These are phyloP conservation scores for Saccharomycopsis phalli DNA, from an alignment of 1,139 yeast genomes.

Conservation along the genomic window DNA sequence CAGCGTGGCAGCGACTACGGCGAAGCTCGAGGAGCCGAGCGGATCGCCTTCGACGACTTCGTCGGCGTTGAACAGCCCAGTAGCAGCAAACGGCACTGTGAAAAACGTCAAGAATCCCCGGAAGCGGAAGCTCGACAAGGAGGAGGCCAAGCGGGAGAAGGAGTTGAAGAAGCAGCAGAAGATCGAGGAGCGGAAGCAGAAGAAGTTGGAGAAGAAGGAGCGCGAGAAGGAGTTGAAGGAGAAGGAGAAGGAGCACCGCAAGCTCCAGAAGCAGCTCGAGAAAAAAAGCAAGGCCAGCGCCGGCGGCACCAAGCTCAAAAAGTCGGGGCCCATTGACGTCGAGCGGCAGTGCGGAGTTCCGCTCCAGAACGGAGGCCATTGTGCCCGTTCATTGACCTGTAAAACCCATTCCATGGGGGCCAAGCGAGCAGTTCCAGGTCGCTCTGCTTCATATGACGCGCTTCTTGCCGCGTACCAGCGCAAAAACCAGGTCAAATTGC, in stretches of 20 bases:
- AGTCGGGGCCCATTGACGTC: constrained; percentile 82
- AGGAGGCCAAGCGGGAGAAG: constrained; percentile 19
- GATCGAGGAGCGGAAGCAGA: constrained; percentile 21
- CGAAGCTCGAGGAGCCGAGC: constrained; percentile 1
- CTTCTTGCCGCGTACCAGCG: constrained; percentile 84
- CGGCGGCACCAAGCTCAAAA: constrained; percentile 29
- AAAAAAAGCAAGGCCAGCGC: constrained; percentile 43
- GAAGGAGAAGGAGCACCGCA: constrained; percentile 24
- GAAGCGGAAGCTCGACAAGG: constrained; percentile 21
- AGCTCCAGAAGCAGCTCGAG: constrained; percentile 25
- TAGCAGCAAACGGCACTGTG: constrained; percentile 24
- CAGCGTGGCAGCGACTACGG: neutral
- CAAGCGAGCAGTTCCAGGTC: constrained; percentile 86
- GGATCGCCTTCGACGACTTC: constrained; percentile 3
- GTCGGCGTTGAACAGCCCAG: neutral
- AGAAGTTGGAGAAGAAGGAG: constrained; percentile 22
- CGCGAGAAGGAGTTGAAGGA: constrained; percentile 21
- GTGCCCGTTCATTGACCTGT: constrained; percentile 93
- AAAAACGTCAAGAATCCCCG: constrained; percentile 27
- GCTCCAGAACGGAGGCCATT: constrained; percentile 81
- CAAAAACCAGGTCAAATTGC: constrained; percentile 83
- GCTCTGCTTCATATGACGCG: constrained; percentile 87
- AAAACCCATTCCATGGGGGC: constrained; percentile 99
- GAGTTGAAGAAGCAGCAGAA: constrained; percentile 22
- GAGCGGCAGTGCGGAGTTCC: constrained; percentile 97